Percentiles rank a stretch among this genome's conserved stretches.
Conservation (phyloP, 352 stramenopile species). For the Globisporangium polare region DNA sequence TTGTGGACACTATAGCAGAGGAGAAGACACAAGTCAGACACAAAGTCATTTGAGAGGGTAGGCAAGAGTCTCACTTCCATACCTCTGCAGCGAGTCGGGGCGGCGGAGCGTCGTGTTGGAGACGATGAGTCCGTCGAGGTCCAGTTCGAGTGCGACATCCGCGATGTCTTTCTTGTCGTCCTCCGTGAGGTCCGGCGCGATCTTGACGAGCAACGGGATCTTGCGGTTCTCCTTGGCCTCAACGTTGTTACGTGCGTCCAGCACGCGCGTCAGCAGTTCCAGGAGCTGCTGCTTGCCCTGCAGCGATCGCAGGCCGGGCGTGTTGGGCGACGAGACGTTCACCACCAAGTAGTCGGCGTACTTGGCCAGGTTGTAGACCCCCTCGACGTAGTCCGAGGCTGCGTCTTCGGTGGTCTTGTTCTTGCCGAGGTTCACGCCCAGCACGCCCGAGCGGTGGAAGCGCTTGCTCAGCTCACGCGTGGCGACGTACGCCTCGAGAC, state of each 20-base stretch:
- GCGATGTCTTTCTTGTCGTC: slow-evolving; percentile 96
- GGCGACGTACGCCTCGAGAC: slow-evolving; percentile 58
- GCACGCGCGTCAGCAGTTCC: slow-evolving; percentile 64
- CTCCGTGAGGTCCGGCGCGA: slow-evolving; percentile 94
- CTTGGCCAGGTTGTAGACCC: slow-evolving; percentile 89
- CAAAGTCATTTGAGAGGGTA: not conserved
- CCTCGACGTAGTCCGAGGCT: slow-evolving; percentile 87
- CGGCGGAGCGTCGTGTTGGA: slow-evolving; percentile 96
- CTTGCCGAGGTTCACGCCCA: slow-evolving; percentile 98
- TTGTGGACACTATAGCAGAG: slow-evolving; percentile 42
- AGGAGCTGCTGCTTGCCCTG: slow-evolving; percentile 82
- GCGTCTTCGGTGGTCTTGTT: slow-evolving; percentile 93
- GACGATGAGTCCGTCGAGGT: slow-evolving; percentile 95
- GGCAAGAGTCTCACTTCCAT: not conserved
- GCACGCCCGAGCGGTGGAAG: slow-evolving; percentile 65
- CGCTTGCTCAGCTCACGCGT: slow-evolving; percentile 27
- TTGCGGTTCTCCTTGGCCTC: slow-evolving; percentile 44
- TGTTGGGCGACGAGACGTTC: slow-evolving; percentile 98
- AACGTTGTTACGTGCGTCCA: slow-evolving; percentile 64
- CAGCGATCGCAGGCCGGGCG: slow-evolving; percentile 78
- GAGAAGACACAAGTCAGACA: not conserved
- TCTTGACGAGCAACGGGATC: slow-evolving; percentile 96
- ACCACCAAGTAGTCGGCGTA: slow-evolving; percentile 98
- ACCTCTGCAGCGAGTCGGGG: slow-evolving; percentile 78
- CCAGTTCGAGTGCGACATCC: slow-evolving; percentile 76